These are phyloP conservation scores for Dryadomyces quercus-mongolicae DNA, from an alignment of 2,329 filamentous ascomycete genomes.

Conservation along the genomic window DNA sequence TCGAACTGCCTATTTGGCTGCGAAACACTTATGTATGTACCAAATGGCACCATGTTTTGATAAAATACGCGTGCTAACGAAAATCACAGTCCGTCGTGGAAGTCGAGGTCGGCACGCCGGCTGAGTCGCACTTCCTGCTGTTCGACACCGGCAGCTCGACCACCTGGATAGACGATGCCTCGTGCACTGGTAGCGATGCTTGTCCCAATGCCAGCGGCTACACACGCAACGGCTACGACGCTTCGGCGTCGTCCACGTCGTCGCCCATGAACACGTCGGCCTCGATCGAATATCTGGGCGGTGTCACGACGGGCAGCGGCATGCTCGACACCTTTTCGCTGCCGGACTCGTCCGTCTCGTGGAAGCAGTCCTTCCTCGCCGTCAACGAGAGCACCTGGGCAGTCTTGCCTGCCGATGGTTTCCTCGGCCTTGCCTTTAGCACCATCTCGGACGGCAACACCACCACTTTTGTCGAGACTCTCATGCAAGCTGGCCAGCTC, in stretches of 20 bases:
- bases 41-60: too few species aligned
- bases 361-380: slow-evolving; percentile 19
- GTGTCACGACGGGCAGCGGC: slow-evolving; percentile 14
- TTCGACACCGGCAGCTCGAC: slow-evolving; percentile 25
- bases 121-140: slow-evolving; percentile 15
- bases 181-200: slow-evolving; percentile 12
- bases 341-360: slow-evolving; percentile 10
- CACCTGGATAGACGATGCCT: slow-evolving; percentile 19
- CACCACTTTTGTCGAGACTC: slow-evolving; percentile 19
- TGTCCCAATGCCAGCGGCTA: slow-evolving; percentile 18
- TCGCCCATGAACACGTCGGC: slow-evolving; percentile 12
- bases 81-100: slow-evolving; percentile 5
- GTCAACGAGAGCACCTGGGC: slow-evolving; percentile 19
- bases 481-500: slow-evolving; percentile 18
- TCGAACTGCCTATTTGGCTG: slow-evolving; percentile 9
- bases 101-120: slow-evolving; percentile 17
- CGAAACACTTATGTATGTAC: slow-evolving; percentile 6
- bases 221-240: slow-evolving; percentile 17
- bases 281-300: slow-evolving; percentile 20
- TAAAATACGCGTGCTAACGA: too few species aligned
- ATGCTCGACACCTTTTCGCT: slow-evolving; percentile 17
- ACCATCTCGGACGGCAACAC: slow-evolving; percentile 19
- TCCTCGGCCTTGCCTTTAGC: slow-evolving; percentile 22
- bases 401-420: slow-evolving; percentile 19
- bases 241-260: slow-evolving; percentile 16